A percentile compares a stretch with the other conserved stretches of the same genome.
Evolutionary conservation across 2,329 filamentous ascomycete species (phyloP).

Genomic region (Colletotrichum tropicicola): DNA sequence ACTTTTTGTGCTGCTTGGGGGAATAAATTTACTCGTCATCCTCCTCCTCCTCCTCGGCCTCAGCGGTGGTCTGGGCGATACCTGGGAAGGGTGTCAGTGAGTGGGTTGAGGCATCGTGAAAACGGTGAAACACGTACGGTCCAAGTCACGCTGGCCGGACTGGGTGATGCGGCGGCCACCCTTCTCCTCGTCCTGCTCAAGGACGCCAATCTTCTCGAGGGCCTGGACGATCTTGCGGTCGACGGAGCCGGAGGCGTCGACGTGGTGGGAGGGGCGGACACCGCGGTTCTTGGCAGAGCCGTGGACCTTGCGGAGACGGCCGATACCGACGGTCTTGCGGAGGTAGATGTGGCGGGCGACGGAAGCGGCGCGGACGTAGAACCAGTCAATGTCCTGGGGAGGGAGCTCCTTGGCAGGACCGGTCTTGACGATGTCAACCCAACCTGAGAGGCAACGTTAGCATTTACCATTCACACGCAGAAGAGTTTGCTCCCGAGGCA

Average conservation of each 20-base stretch:
- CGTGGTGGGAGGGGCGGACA: constrained; percentile 89
- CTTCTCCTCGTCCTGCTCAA: constrained; percentile 98
- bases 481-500: not conserved
- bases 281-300: constrained; percentile 98
- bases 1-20: not conserved
- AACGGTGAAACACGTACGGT: constrained; percentile 64
- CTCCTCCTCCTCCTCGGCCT: constrained; percentile 76
- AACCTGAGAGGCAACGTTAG: constrained; percentile 66
- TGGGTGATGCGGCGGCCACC: constrained; percentile 98
- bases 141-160: constrained; percentile 98
- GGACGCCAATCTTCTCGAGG: constrained; percentile 98
- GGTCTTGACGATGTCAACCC: constrained; percentile 99
- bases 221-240: constrained; percentile 98
- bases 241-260: constrained; percentile 92
- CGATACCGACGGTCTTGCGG: constrained; percentile 98
- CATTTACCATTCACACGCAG: constrained; percentile 5
- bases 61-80: constrained; percentile 83
- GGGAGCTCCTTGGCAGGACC: constrained; percentile 96
- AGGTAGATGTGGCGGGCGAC: constrained; percentile 99
- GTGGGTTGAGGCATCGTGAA: not conserved
- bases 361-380: constrained; percentile 87
- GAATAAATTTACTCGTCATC: constrained; percentile 68
- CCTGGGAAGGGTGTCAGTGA: constrained; percentile 43
- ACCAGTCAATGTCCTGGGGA: constrained; percentile 98
- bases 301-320: constrained; percentile 96